A percentile compares a stretch with the other conserved stretches of the same genome.
These are phyloP conservation scores for Chlamydomonas asymmetrica DNA, from an alignment of 139 green algal species.

Conservation along the genomic window DNA sequence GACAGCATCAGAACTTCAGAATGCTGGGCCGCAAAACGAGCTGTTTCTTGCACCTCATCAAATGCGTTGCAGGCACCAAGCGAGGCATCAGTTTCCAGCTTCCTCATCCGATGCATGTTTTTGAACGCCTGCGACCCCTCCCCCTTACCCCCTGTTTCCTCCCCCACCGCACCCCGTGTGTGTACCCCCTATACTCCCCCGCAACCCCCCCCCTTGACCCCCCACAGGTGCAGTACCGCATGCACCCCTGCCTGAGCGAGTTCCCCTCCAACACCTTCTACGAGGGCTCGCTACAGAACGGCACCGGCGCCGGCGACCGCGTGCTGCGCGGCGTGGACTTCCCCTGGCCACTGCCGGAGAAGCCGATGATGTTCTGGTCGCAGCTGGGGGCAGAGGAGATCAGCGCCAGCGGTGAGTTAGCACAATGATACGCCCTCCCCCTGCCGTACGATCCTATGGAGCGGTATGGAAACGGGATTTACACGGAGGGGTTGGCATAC, in stretches of 20 bases:
- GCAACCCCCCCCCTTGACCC: background rate
- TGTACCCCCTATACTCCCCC: background rate
- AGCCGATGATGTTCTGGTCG: slow-evolving; percentile 95
- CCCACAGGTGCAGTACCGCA: slow-evolving; percentile 93
- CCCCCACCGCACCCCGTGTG: background rate
- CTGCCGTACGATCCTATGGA: too few relatives aligned
- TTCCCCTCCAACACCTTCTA: slow-evolving; percentile 98
- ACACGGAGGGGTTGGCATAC: too few relatives aligned
- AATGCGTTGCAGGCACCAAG: too few relatives aligned
- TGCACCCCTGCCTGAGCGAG: slow-evolving; percentile 95
- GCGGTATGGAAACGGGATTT: too few relatives aligned
- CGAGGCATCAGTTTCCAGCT: too few relatives aligned
- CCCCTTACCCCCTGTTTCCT: background rate
- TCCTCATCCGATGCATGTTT: too few relatives aligned
- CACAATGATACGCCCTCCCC: too few relatives aligned
- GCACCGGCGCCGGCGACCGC: slow-evolving; percentile 53
- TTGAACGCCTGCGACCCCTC: too few relatives aligned
- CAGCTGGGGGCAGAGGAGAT: slow-evolving; percentile 85
- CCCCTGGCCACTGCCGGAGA: slow-evolving; percentile 66
- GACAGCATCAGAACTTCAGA: too few relatives aligned
- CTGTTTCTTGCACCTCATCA: too few relatives aligned
- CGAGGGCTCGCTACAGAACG: slow-evolving; percentile 94
- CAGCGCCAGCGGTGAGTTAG: slow-evolving; percentile 50
- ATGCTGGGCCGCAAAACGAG: too few relatives aligned
- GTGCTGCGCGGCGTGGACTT: slow-evolving; percentile 43